Percentiles rank a stretch among this genome's conserved stretches.
Evolutionary conservation across 768 basidiomycete genomes (phyloP).

Genomic region (Rhodotorula taiwanensis): DNA sequence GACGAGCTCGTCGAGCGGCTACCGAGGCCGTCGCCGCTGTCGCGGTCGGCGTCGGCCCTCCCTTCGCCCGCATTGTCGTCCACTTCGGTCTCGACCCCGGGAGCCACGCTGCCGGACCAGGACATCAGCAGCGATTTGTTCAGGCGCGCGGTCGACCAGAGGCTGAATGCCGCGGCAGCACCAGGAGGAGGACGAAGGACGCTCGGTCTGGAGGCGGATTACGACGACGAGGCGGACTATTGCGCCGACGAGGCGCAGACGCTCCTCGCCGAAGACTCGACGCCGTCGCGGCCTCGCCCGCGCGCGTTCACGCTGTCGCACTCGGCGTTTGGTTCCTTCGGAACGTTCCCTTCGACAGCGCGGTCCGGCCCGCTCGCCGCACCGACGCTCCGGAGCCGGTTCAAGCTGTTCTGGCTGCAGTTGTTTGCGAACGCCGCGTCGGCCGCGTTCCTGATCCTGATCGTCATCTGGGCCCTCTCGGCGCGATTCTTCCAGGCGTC

Average conservation of each 20-base stretch:
- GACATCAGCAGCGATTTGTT: neutral
- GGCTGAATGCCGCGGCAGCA: too few species aligned
- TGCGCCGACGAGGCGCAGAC: constrained; percentile 4
- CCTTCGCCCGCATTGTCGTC: constrained; percentile 22
- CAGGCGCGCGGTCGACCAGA: neutral
- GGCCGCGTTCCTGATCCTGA: constrained; percentile 47
- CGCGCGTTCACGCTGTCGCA: constrained; percentile 37
- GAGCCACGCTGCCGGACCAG: neutral
- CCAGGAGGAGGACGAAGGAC: too few species aligned
- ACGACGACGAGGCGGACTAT: neutral
- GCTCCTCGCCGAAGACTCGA: constrained; percentile 33
- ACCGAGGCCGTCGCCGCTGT: constrained; percentile 27
- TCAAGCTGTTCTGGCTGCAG: constrained; percentile 45
- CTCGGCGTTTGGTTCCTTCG: constrained; percentile 34
- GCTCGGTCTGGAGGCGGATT: too few species aligned
- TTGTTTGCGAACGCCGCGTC: constrained; percentile 46
- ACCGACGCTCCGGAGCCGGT: constrained; percentile 26
- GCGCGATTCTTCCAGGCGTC: neutral
- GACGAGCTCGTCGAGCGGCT: constrained; percentile 30
- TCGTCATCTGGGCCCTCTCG: constrained; percentile 49
- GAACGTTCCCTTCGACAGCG: constrained; percentile 33
- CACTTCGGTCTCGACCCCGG: constrained; percentile 3
- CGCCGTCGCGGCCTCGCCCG: constrained; percentile 35
- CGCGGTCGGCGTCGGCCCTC: constrained; percentile 10
- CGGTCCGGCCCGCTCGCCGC: constrained; percentile 30